A percentile compares a stretch with the other conserved stretches of the same genome.
These are phyloP conservation scores for Babesia ovis DNA, from an alignment of 169 alveolate genomes.

Conservation along the genomic window DNA sequence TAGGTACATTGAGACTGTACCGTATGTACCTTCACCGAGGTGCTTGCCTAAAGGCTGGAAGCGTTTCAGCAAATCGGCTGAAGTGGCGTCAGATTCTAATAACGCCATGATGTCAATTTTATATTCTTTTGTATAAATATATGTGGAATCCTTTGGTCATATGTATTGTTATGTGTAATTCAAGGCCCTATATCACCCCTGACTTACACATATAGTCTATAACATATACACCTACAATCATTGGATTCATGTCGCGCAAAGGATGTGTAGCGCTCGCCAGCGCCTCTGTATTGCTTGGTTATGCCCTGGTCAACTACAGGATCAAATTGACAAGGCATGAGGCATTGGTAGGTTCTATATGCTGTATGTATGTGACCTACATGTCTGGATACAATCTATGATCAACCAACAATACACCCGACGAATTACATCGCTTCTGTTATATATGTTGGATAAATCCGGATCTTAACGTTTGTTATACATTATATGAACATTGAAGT, in stretches of 20 bases:
- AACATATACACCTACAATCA: not conserved
- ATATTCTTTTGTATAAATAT: no score
- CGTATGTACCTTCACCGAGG: constrained; percentile 97
- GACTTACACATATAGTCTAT: not conserved
- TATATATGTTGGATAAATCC: no score
- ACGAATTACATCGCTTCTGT: no score
- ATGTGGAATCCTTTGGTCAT: no score
- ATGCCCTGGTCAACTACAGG: constrained; percentile 18
- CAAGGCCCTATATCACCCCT: not conserved
- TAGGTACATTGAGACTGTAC: constrained; percentile 91
- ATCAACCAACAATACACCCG: no score
- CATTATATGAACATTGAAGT: no score
- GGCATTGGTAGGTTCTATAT: constrained; percentile 30
- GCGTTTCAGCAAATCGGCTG: constrained; percentile 55
- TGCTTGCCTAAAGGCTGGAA: constrained; percentile 78
- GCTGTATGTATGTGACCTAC: not conserved
- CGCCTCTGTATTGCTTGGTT: constrained; percentile 17
- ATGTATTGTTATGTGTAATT: no score
- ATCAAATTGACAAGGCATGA: constrained; percentile 35
- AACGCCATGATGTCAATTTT: no score
- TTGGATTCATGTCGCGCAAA: not conserved
- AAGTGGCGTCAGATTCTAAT: constrained; percentile 12
- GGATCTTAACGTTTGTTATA: no score
- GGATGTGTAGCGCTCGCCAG: constrained; percentile 5
- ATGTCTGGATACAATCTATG: no score